phyloP scores from a whole-genome alignment of 257 asterid species.

The Solanum virginianum region DNA sequence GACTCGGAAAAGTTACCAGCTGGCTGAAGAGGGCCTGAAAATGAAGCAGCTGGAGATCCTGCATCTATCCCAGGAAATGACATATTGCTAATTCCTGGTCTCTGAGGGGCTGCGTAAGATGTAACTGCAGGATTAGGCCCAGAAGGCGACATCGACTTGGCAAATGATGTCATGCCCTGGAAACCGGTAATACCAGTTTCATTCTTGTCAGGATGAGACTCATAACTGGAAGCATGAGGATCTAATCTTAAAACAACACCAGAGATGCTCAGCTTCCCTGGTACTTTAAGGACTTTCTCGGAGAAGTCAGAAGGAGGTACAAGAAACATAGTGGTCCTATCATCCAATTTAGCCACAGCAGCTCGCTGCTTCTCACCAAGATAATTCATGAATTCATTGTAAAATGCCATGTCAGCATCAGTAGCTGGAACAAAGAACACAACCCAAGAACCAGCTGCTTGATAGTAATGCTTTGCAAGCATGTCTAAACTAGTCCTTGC shows the following conservation, averaged over 20 bases:
- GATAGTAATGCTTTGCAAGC: constrained; percentile 89
- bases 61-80: constrained; percentile 10
- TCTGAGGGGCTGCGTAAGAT: constrained; percentile 15
- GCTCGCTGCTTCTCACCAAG: constrained; percentile 86
- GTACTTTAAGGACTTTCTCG: constrained; percentile 79
- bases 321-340: constrained; percentile 65
- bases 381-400: constrained; percentile 83
- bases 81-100: constrained; percentile 7
- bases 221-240: constrained; percentile 34
- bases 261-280: constrained; percentile 77
- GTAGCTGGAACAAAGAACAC: constrained; percentile 84
- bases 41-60: constrained; percentile 15
- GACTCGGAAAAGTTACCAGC: constrained; percentile 7
- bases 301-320: constrained; percentile 97
- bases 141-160: constrained; percentile 44
- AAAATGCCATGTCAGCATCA: constrained; percentile 71
- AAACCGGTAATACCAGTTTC: constrained; percentile 23
- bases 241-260: constrained; percentile 74
- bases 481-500: constrained; percentile 90
- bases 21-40: constrained; percentile 10
- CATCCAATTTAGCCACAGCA: constrained; percentile 86
- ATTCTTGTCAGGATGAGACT: constrained; percentile 24
- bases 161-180: constrained; percentile 17
- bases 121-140: constrained; percentile 33
- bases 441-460: constrained; percentile 72